Evolutionary conservation across 371 early-diverging fungal species (phyloP).

Genomic region (Mucor piriformis): DNA sequence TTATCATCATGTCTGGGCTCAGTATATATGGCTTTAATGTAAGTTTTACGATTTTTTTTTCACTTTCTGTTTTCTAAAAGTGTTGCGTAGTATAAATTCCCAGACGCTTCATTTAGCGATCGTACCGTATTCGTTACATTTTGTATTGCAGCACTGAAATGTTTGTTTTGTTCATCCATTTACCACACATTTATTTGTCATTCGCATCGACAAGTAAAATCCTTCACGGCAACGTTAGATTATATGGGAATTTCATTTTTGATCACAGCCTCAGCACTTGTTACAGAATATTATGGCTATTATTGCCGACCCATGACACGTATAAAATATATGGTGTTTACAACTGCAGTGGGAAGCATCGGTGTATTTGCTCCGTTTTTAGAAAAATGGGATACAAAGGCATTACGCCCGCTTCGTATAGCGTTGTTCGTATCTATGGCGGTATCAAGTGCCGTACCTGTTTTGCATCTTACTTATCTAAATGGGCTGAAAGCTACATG

Average conservation of each 20-base stretch:
- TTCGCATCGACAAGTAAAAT: conserved; percentile 56
- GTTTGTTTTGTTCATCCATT: conserved; percentile 69
- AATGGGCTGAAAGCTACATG: conserved; percentile 48
- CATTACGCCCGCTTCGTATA: conserved; percentile 49
- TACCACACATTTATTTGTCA: conserved; percentile 75
- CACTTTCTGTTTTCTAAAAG: neutral
- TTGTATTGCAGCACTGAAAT: conserved; percentile 66
- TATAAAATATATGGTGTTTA: conserved; percentile 58
- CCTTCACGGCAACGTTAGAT: conserved; percentile 68
- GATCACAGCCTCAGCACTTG: conserved; percentile 65
- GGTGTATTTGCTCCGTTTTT: conserved; percentile 54
- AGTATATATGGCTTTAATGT: conserved; percentile 58
- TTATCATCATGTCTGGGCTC: conserved; percentile 58
- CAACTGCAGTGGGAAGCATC: conserved; percentile 46
- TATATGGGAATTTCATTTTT: conserved; percentile 73
- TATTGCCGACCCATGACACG: conserved; percentile 57
- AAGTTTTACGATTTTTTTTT: conserved; percentile 6
- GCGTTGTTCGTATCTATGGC: conserved; percentile 60
- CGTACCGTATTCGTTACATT: conserved; percentile 59
- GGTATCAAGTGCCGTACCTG: conserved; percentile 51
- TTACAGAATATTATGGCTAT: conserved; percentile 66
- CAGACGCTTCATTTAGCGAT: conserved; percentile 55
- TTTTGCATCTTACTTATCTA: conserved; percentile 45
- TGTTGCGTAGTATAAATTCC: conserved; percentile 45
- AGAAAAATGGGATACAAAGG: conserved; percentile 50